These are phyloP conservation scores for Talaromyces ruber DNA, from an alignment of 495 filamentous ascomycete species.

Conservation along the genomic window DNA sequence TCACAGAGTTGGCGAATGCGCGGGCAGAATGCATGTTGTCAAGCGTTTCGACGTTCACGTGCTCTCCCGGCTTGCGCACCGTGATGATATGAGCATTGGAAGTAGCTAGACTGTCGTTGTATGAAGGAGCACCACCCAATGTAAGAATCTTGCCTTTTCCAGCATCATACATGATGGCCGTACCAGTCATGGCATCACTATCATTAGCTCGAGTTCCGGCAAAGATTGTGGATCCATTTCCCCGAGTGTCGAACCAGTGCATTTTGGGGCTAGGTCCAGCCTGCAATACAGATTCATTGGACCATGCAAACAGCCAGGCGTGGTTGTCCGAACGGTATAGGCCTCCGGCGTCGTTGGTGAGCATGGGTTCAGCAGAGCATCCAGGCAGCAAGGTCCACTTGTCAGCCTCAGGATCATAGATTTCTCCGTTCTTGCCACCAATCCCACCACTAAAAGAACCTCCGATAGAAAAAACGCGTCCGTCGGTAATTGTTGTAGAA, in stretches of 20 bases:
- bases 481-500: conserved; percentile 41
- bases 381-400: conserved; percentile 29
- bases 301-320: conserved; percentile 56
- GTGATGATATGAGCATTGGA: conserved; percentile 41
- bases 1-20: conserved; percentile 44
- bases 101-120: conserved; percentile 30
- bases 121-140: conserved; percentile 39
- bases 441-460: conserved; percentile 44
- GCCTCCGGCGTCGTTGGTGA: conserved; percentile 38
- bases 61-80: conserved; percentile 20
- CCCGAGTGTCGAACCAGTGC: conserved; percentile 48
- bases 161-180: conserved; percentile 50
- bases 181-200: conserved; percentile 44
- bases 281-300: conserved; percentile 44
- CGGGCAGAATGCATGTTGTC: conserved; percentile 37
- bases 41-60: conserved; percentile 18
- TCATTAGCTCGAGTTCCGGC: conserved; percentile 31
- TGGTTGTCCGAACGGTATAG: conserved; percentile 47
- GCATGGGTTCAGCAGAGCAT: conserved; percentile 33
- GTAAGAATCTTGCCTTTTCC: conserved; percentile 45
- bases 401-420: conserved; percentile 35
- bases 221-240: conserved; percentile 21
- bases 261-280: conserved; percentile 46
- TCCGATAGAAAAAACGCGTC: conserved; percentile 51
- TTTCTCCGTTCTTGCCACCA: conserved; percentile 44